Conservation (phyloP, 306 rosid genomes). For the Dicorynia guianensis region DNA sequence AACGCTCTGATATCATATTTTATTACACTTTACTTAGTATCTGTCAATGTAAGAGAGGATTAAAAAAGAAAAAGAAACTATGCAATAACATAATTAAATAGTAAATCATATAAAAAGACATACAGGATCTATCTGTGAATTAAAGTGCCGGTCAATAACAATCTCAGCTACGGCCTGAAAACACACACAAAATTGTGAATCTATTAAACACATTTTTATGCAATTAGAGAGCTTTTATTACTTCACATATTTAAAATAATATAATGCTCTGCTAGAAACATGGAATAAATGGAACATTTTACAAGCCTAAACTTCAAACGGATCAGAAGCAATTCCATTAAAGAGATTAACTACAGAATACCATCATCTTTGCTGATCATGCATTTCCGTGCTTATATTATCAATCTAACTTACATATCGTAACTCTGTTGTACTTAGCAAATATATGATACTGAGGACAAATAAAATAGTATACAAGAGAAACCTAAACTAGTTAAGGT, state of each 20-base stretch:
- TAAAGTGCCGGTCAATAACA: slow-evolving; percentile 60
- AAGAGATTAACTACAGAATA: neutral
- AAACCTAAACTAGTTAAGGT: slow-evolving; percentile 4
- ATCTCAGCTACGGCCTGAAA: slow-evolving; percentile 87
- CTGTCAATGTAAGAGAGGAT: neutral
- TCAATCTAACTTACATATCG: neutral
- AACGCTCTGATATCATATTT: neutral
- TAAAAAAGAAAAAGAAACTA: neutral
- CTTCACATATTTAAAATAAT: slow-evolving; percentile 13
- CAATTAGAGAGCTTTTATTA: neutral
- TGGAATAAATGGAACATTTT: slow-evolving; percentile 2
- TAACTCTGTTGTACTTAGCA: neutral
- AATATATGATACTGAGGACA: neutral
- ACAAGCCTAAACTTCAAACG: neutral
- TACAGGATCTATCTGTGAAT: slow-evolving; percentile 69
- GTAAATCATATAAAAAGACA: slow-evolving; percentile 33
- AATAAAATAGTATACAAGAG: neutral
- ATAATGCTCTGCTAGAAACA: neutral
- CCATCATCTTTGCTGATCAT: neutral
- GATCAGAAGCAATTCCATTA: neutral
- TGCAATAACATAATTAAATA: slow-evolving; percentile 6
- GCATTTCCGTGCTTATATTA: neutral
- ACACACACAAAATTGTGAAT: slow-evolving; percentile 34
- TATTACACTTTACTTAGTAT: slow-evolving; percentile 24
- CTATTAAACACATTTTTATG: neutral